phyloP scores from a whole-genome alignment of 176 grass and related monocot genomes.

The Aegilops longissima region DNA sequence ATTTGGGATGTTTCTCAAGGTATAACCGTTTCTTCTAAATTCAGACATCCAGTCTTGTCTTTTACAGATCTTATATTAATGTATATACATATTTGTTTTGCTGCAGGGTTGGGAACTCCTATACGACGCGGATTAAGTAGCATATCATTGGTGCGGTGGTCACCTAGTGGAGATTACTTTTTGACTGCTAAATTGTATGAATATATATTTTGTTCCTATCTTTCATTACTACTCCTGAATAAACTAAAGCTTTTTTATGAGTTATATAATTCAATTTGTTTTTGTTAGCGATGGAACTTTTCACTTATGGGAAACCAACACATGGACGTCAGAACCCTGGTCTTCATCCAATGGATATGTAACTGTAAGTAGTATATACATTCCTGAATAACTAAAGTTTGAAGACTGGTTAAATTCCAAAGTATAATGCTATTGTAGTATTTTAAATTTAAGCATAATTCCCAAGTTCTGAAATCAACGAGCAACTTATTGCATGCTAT shows the following conservation, averaged over 20 bases:
- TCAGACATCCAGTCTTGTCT: neutral
- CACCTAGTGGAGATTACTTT: slow-evolving; percentile 89
- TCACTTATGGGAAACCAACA: slow-evolving; percentile 96
- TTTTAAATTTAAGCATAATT: neutral
- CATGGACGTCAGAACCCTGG: slow-evolving; percentile 93
- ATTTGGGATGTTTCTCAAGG: slow-evolving; percentile 98
- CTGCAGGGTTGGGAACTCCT: slow-evolving; percentile 74
- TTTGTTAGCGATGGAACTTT: slow-evolving; percentile 86
- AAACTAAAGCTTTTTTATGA: neutral
- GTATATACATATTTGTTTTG: slow-evolving; percentile 11
- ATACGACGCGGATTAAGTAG: slow-evolving; percentile 83
- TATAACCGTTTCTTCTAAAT: slow-evolving; percentile 20
- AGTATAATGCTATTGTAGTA: neutral
- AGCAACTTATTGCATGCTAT: neutral
- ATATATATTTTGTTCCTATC: slow-evolving; percentile 34
- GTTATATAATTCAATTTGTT: slow-evolving; percentile 18
- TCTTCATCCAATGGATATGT: slow-evolving; percentile 91
- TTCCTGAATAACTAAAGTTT: neutral
- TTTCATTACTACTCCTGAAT: neutral
- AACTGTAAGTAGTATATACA: slow-evolving; percentile 57
- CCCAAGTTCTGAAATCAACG: neutral
- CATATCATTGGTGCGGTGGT: slow-evolving; percentile 86
- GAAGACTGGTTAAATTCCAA: neutral
- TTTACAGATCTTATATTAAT: slow-evolving; percentile 4
- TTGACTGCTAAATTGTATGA: slow-evolving; percentile 87